Percentiles rank a stretch among this genome's conserved stretches.
phyloP scores from a whole-genome alignment of 2,329 filamentous ascomycete species.

The Diaporthe citrichinensis region DNA sequence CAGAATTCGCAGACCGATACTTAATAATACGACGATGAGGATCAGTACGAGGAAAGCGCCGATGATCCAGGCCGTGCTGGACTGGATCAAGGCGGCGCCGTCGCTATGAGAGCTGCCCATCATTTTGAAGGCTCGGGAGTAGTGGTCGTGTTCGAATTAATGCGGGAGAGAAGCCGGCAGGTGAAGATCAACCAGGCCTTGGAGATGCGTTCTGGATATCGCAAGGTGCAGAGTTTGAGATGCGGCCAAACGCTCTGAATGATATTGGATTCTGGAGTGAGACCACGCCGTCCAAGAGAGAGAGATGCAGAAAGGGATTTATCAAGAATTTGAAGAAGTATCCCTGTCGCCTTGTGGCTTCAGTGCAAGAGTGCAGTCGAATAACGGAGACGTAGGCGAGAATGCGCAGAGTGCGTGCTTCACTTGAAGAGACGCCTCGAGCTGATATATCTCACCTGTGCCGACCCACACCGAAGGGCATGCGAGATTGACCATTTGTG shows the following conservation, averaged over 20 bases:
- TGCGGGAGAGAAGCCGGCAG: background rate
- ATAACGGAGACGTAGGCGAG: background rate
- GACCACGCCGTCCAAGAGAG: background rate
- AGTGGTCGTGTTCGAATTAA: background rate
- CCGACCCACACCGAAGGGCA: background rate
- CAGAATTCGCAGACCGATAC: background rate
- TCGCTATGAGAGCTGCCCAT: slow-evolving; percentile 19
- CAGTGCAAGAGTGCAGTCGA: background rate
- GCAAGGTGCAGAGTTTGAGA: background rate
- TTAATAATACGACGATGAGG: slow-evolving; percentile 8
- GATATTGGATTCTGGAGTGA: background rate
- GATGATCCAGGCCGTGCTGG: slow-evolving; percentile 28
- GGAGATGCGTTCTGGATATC: background rate
- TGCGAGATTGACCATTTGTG: slow-evolving; percentile 30
- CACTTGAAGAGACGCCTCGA: background rate
- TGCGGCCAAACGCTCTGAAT: background rate
- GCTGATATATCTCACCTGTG: slow-evolving; percentile 10
- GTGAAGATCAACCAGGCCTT: background rate
- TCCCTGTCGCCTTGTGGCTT: background rate
- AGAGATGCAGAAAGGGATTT: background rate
- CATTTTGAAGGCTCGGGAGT: background rate
- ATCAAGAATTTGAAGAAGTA: no score
- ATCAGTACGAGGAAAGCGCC: slow-evolving; percentile 16
- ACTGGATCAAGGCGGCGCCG: slow-evolving; percentile 22
- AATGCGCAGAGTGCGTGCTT: slow-evolving; percentile 1